Evolutionary conservation across 805 yeast species (phyloP), one percentile per base, ranked within the genome.

Genomic region (Starmera quercuum): DNA sequence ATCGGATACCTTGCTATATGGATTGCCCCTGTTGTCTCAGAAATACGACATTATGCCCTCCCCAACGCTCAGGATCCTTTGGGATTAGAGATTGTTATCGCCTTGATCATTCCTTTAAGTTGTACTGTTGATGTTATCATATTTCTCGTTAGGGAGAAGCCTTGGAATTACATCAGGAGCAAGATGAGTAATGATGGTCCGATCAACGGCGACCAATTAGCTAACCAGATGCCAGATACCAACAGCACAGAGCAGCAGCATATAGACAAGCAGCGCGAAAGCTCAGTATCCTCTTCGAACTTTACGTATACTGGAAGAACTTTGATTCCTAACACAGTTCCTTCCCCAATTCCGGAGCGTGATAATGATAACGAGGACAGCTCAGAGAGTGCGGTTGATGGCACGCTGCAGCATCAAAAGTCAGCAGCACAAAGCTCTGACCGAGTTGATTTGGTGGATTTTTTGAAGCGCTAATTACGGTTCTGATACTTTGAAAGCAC

Each of bases 61-160:
- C 22, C 16, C 8, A 4, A 12, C 2, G 26, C 13, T 6, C 7
- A 14, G 2, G 20, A 31, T 7, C 44, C 51, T 1, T 42, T 31
- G 22, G 38, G 20, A 0, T 28, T 47, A 2, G 14, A 30, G 1
- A 6, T 44, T 7, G 27, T 39, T 10, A 74, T 82, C 12, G 83
- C 90, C 0, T 75, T 78, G 38, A 74, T 78, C 63, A 83, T 83
- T 53, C 88, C 95, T 2, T 66, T 82, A 46, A 80, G 80, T 54
- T 86, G 95, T 39, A 65, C 77, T 16, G 74, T 86, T 15, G 95
- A 87, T 51, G 68, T 86, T 0, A 38, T 74, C 16, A 94, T 86
- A 14, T 86, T 86, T 47, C 58, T 81, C 24, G 71, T 76, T 35
- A 65, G 92, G 33, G 96, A 86, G 49, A 68, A 66, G 38, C 95